Conservation (phyloP, 495 filamentous ascomycete genomes). For the Podospora tetraspora region DNA sequence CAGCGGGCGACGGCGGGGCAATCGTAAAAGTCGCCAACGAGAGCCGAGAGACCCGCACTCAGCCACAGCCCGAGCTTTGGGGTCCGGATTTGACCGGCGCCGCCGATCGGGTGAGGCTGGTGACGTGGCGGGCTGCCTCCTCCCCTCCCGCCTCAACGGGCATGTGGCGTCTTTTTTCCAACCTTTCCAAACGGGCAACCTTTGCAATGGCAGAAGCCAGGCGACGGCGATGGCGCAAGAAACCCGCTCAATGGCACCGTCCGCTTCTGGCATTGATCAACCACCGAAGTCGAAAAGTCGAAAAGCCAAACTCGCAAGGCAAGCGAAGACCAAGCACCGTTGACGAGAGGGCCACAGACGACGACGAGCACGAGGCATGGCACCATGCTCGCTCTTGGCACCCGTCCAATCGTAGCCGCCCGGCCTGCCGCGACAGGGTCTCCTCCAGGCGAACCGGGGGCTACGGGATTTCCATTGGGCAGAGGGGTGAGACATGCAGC, state of each 20-base stretch:
- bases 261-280: background rate
- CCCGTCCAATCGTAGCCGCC: constrained; percentile 33
- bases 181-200: constrained; percentile 4
- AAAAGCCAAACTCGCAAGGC: background rate
- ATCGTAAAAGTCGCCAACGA: background rate
- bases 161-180: background rate
- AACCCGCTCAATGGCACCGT: background rate
- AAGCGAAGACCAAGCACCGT: constrained; percentile 4
- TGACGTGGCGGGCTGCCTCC: constrained; percentile 29
- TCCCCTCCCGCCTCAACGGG: background rate
- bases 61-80: constrained; percentile 25
- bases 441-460: constrained; percentile 34
- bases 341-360: background rate
- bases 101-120: constrained; percentile 23
- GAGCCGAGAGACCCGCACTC: constrained; percentile 18
- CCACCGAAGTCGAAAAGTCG: background rate
- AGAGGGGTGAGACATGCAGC: constrained; percentile 25
- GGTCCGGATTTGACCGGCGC: constrained; percentile 1
- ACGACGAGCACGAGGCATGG: constrained; percentile 15
- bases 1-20: constrained; percentile 12
- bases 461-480: constrained; percentile 32
- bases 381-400: constrained; percentile 24
- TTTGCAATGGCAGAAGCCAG: no score
- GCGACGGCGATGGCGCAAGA: background rate
- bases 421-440: constrained; percentile 23